These are phyloP conservation scores for Hyparrhenia diplandra DNA, from an alignment of 176 grass and related monocot species.

Conservation along the genomic window DNA sequence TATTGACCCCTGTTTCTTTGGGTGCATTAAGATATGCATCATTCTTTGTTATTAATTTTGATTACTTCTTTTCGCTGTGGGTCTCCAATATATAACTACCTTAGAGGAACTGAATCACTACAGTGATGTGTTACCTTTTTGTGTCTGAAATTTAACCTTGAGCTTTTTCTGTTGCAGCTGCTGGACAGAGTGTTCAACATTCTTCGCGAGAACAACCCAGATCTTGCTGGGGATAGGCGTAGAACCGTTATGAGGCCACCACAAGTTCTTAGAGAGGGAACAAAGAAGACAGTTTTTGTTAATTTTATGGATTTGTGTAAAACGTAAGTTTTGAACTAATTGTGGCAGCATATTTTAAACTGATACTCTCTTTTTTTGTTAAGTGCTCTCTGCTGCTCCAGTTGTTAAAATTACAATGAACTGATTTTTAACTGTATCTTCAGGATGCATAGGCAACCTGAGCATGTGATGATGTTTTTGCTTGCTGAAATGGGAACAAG, in stretches of 20 bases:
- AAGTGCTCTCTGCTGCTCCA: neutral
- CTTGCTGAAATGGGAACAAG: slow-evolving; percentile 85
- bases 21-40: neutral
- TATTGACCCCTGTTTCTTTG: neutral
- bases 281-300: slow-evolving; percentile 89
- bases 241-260: slow-evolving; percentile 73
- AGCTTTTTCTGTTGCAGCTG: slow-evolving; percentile 42
- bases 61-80: neutral
- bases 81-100: neutral
- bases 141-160: neutral
- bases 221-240: slow-evolving; percentile 65
- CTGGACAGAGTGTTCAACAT: slow-evolving; percentile 79
- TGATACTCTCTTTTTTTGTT: neutral
- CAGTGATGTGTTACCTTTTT: neutral
- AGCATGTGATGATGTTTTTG: slow-evolving; percentile 90
- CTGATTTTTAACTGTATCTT: neutral
- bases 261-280: slow-evolving; percentile 83
- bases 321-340: slow-evolving; percentile 29
- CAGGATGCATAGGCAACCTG: slow-evolving; percentile 93
- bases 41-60: neutral
- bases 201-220: slow-evolving; percentile 76
- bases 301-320: slow-evolving; percentile 92
- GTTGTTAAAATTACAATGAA: neutral
- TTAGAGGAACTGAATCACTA: neutral
- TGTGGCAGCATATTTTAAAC: neutral